Evolutionary conservation across 441 rosid species (phyloP), one percentile per base, ranked within the genome.

Genomic region (Raphanus hybrid): DNA sequence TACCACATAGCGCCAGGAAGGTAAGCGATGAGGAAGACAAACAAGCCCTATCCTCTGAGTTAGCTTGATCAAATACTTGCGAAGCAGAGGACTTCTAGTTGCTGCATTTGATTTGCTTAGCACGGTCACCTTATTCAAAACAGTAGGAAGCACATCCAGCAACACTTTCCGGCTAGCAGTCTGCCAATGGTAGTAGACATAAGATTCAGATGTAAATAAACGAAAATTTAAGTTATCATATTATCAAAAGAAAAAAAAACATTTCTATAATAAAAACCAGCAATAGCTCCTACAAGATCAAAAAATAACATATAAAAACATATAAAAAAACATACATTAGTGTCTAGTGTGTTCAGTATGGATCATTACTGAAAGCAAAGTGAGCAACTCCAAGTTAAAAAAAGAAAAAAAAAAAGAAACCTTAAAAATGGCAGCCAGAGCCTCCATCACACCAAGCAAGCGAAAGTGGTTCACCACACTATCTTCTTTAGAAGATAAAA

Each of bases 1-100:
- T 76, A 95, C 99, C 98, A 91, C 90, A 83, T 95, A 91, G 65
- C 85, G 88, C 96, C 98, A 90, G 77, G 92, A 70, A 27, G 93
- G 92, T 73, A 87, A 75, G 61, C 94, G 96, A 79, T 79, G 92
- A 86, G 98, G 98, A 75, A 95, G 96, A 78, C 91, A 87, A 74
- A 85, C 85, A 74, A 91, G 91, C 76, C 96, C 99, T 70, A 95
- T 85, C 77, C 99, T 84, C 82, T 95, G 98, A 70, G 91, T 89
- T 82, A 90, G 82, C 88, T 95, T 93, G 77, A 95, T 75, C 81
- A 90, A 72, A 85, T 86, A 85, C 85, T 95, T 95, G 69, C 98
- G 91, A 77, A 95, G 98, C 81, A 93, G 80, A 74, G 95, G 85
- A 85, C 97, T 93, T 74, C 72, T 86, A 75, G 89, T 82, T 18